phyloP scores from a whole-genome alignment of 768 basidiomycete genomes.

The Austroboletus festivus region DNA sequence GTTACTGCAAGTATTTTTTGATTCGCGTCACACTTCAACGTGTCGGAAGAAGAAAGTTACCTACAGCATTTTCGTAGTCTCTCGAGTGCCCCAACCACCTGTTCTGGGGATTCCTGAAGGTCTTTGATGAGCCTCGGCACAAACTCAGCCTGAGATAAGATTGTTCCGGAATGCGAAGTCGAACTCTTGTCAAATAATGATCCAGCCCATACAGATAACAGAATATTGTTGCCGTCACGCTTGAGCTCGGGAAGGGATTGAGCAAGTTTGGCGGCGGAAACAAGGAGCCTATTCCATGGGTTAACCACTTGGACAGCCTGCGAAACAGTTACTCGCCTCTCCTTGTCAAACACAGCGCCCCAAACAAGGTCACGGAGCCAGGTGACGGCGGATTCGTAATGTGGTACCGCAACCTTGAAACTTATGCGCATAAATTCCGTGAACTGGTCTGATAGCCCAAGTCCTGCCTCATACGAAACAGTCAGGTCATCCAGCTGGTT shows the following conservation, averaged over 20 bases:
- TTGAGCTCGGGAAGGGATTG: constrained; percentile 91
- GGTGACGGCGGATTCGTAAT: constrained; percentile 76
- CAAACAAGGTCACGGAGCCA: constrained; percentile 87
- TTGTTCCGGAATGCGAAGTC: constrained; percentile 60
- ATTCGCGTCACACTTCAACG: not conserved
- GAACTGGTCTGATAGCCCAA: constrained; percentile 66
- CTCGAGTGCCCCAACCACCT: constrained; percentile 72
- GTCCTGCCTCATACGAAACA: constrained; percentile 73
- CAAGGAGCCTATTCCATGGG: constrained; percentile 56
- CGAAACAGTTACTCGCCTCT: constrained; percentile 48
- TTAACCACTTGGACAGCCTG: not conserved
- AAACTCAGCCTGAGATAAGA: constrained; percentile 76
- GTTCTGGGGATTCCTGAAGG: constrained; percentile 69
- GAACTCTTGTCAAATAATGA: constrained; percentile 67
- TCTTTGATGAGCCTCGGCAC: constrained; percentile 69
- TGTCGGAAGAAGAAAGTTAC: constrained; percentile 26
- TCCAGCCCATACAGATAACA: constrained; percentile 66
- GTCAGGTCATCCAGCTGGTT: constrained; percentile 89
- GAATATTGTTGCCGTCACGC: constrained; percentile 80
- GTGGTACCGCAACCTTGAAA: constrained; percentile 79
- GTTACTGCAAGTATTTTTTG: constrained; percentile 59
- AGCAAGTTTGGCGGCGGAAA: constrained; percentile 82
- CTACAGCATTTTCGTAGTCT: constrained; percentile 65
- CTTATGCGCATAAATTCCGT: constrained; percentile 70
- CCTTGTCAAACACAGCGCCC: constrained; percentile 70